A percentile compares a stretch with the other conserved stretches of the same genome.
phyloP scores from a whole-genome alignment of 208 protist genomes.

The Phytomonas francai region DNA sequence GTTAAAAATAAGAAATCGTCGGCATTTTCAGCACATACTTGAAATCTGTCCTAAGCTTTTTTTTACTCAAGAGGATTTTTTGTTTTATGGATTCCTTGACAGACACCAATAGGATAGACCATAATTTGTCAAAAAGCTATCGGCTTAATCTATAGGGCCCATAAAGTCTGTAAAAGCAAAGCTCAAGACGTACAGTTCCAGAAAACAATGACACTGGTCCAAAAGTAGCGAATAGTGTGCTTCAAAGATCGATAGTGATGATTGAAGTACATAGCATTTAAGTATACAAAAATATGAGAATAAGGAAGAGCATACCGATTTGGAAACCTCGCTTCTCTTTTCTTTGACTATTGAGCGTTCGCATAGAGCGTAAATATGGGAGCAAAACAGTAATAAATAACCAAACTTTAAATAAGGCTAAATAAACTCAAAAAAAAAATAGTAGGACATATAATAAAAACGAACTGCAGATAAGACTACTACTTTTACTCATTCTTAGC shows the following conservation, averaged over 20 bases:
- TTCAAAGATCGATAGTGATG: not conserved
- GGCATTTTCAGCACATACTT: not conserved
- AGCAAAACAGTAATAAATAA: slow-evolving; percentile 1
- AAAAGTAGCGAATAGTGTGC: not conserved
- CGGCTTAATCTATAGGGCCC: not conserved
- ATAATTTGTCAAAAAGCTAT: not conserved
- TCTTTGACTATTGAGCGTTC: not conserved
- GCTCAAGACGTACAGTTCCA: not conserved
- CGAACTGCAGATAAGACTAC: not conserved
- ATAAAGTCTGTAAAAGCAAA: not conserved
- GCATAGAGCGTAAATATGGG: not conserved
- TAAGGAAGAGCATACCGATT: not conserved
- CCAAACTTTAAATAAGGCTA: slow-evolving; percentile 3
- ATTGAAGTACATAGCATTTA: not conserved
- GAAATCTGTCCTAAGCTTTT: not conserved
- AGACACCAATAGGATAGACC: not conserved
- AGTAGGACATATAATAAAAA: slow-evolving; percentile 8
- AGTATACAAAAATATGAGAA: not conserved
- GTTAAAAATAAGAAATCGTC: not conserved
- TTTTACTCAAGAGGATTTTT: not conserved
- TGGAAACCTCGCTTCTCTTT: not conserved
- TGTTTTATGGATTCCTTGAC: not conserved
- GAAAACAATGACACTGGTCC: not conserved
- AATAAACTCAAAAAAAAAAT: slow-evolving; percentile 8
- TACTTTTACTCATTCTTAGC: not conserved